These are phyloP conservation scores for Hericium erinaceus DNA, from an alignment of 768 basidiomycete genomes.

Conservation along the genomic window DNA sequence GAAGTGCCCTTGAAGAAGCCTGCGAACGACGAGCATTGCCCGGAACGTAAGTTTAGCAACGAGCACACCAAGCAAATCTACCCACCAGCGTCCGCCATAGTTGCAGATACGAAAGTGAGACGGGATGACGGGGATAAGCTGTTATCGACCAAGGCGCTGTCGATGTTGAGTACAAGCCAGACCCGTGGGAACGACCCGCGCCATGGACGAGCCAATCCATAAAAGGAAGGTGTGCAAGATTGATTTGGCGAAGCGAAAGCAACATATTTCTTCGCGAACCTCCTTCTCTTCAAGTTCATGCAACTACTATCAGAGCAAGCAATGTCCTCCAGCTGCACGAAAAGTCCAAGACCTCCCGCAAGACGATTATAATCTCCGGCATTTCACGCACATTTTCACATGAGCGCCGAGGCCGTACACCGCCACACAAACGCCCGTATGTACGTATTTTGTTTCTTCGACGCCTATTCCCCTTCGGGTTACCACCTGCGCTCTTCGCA, in stretches of 20 bases:
- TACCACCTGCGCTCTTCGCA: too few relatives aligned
- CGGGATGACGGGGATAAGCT: background rate
- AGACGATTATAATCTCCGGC: background rate
- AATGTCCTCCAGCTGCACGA: too few relatives aligned
- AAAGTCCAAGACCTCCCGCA: too few relatives aligned
- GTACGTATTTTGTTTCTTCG: background rate
- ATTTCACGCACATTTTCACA: background rate
- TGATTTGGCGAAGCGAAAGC: background rate
- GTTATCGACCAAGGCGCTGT: background rate
- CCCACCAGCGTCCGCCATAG: conserved; percentile 15
- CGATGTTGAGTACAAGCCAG: background rate
- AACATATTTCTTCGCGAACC: too few relatives aligned
- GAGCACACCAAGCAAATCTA: background rate
- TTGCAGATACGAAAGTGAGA: background rate
- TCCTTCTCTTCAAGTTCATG: background rate
- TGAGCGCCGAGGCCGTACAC: background rate
- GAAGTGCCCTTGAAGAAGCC: conserved; percentile 90
- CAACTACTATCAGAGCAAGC: background rate
- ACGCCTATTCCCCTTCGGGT: background rate
- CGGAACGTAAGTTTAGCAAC: background rate
- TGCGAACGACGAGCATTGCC: background rate
- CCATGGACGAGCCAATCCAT: background rate
- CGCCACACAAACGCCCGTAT: background rate
- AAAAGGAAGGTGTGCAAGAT: conserved; percentile 1
- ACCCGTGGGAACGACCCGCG: background rate